Conservation (phyloP, 306 rosid genomes). For the Quercus variabilis region DNA sequence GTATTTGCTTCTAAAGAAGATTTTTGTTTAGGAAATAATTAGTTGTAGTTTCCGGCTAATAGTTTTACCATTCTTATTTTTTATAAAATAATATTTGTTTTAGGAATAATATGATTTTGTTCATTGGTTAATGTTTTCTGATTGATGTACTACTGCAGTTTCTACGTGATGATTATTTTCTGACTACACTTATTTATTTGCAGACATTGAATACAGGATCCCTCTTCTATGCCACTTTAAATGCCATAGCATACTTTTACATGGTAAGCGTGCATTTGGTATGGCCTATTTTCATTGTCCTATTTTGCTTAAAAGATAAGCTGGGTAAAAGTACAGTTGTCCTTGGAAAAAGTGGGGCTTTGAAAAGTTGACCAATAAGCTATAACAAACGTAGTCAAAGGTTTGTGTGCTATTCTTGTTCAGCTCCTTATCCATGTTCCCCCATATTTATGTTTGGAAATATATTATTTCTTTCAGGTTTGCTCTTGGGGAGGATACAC, state of each 20-base stretch:
- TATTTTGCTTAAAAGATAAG: too few relatives aligned
- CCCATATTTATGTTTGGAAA: slow-evolving; percentile 14
- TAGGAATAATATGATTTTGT: neutral
- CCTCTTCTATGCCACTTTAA: slow-evolving; percentile 94
- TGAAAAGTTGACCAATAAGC: too few relatives aligned
- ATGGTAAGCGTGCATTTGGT: slow-evolving; percentile 54
- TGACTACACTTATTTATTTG: slow-evolving; percentile 35
- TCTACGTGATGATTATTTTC: slow-evolving; percentile 27
- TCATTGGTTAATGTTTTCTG: neutral
- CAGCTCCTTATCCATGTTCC: slow-evolving; percentile 9
- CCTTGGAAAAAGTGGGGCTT: too few relatives aligned
- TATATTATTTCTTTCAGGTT: slow-evolving; percentile 57
- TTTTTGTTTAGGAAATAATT: neutral
- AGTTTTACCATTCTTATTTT: neutral
- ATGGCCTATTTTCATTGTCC: too few relatives aligned
- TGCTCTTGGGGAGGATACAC: slow-evolving; percentile 99
- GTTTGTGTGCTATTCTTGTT: slow-evolving; percentile 14
- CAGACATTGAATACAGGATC: slow-evolving; percentile 98
- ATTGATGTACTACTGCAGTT: slow-evolving; percentile 6
- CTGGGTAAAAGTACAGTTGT: too few relatives aligned
- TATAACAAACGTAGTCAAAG: too few relatives aligned
- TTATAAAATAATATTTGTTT: neutral
- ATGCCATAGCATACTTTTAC: slow-evolving; percentile 92
- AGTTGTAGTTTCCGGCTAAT: neutral
- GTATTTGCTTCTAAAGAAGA: slow-evolving; percentile 1